Conservation (phyloP, 371 early-diverging fungal species). For the Mortierella sp. region DNA sequence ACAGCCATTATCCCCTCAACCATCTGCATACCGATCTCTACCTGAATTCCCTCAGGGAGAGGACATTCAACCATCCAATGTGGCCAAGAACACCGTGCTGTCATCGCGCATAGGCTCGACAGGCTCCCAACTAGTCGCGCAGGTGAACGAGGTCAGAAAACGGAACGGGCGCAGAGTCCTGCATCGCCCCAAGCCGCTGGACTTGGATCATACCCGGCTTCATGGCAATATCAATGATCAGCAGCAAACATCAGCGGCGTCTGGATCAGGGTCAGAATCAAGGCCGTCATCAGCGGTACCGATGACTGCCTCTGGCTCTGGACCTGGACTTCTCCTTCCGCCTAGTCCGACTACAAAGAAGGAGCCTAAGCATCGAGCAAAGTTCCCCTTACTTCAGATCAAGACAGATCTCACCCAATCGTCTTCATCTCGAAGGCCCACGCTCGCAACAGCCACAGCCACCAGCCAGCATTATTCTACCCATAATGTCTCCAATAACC, state of each 20-base stretch:
- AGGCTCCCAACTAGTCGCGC: constrained; percentile 40
- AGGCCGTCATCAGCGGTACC: constrained; percentile 14
- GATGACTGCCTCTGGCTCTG: neutral
- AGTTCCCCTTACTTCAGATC: constrained; percentile 40
- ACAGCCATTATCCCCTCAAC: too few relatives aligned
- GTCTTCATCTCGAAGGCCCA: constrained; percentile 9
- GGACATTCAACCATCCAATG: constrained; percentile 7
- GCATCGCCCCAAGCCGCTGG: constrained; percentile 42
- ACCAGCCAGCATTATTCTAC: neutral
- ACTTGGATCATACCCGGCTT: constrained; percentile 27
- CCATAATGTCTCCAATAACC: neutral
- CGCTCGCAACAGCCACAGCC: neutral
- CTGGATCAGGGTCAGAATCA: constrained; percentile 13
- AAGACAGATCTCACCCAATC: constrained; percentile 35
- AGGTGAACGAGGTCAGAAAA: constrained; percentile 38
- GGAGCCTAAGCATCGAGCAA: constrained; percentile 21
- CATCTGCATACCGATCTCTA: neutral
- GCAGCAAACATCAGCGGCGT: neutral
- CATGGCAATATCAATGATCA: constrained; percentile 9
- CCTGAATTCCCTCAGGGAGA: constrained; percentile 38
- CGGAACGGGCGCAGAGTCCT: constrained; percentile 34
- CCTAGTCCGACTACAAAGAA: constrained; percentile 5
- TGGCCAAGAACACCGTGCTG: constrained; percentile 10
- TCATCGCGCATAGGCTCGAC: constrained; percentile 43
- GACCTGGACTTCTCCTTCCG: neutral